Evolutionary conservation across 805 yeast genomes (phyloP).

Genomic region (Clavispora asparagi): DNA sequence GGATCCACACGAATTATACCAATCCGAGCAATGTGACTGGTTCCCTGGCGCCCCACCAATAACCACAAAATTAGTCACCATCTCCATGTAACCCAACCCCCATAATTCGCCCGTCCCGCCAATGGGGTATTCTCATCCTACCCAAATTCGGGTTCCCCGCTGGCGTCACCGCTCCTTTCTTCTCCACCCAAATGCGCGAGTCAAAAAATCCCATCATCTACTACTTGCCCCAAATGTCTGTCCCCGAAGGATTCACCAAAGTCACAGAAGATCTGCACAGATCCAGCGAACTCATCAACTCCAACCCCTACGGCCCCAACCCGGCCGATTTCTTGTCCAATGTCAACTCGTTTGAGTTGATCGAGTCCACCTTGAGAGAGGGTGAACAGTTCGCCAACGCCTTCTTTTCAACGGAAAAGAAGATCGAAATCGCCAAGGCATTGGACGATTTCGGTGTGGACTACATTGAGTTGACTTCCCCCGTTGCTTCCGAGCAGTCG

Average conservation of each 20-base stretch:
- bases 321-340: conserved; percentile 90
- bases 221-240: conserved; percentile 16
- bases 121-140: too few relatives aligned
- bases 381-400: conserved; percentile 99
- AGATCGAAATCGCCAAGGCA: conserved; percentile 95
- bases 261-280: conserved; percentile 31
- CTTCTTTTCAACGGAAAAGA: conserved; percentile 88
- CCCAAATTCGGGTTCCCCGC: too few relatives aligned
- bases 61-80: too few relatives aligned
- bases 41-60: too few relatives aligned
- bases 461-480: conserved; percentile 95
- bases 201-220: not conserved
- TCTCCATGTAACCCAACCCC: too few relatives aligned
- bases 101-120: too few relatives aligned
- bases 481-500: conserved; percentile 95
- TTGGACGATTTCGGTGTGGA: conserved; percentile 97
- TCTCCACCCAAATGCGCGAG: not conserved
- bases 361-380: conserved; percentile 94
- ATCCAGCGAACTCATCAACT: conserved; percentile 14
- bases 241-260: conserved; percentile 30
- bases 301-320: conserved; percentile 91
- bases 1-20: not conserved
- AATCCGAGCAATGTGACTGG: too few relatives aligned
- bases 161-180: not conserved
- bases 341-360: conserved; percentile 82